phyloP scores from a whole-genome alignment of 2,329 filamentous ascomycete genomes.

The Colletotrichum limetticola region DNA sequence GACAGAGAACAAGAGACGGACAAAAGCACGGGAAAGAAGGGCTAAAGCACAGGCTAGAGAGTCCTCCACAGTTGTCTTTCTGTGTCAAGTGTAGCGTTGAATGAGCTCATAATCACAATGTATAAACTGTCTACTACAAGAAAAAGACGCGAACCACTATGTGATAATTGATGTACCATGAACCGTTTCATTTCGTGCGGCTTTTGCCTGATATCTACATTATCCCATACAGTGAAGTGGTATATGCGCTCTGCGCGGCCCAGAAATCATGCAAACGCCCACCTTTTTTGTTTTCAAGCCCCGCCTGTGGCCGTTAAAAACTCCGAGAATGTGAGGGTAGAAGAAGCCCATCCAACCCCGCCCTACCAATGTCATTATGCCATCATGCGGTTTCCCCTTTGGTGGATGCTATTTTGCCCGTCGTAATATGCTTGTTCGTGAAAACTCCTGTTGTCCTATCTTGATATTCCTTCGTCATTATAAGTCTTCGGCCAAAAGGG shows the following conservation, averaged over 20 bases:
- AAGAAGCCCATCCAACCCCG: slow-evolving; percentile 20
- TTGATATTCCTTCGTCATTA: slow-evolving; percentile 16
- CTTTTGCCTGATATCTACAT: slow-evolving; percentile 28
- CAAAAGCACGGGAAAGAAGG: background rate
- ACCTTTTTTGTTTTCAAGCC: slow-evolving; percentile 14
- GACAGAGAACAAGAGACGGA: background rate
- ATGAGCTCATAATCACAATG: background rate
- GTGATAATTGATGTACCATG: background rate
- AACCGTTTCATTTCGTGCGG: slow-evolving; percentile 3
- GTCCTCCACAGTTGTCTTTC: background rate
- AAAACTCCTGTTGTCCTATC: slow-evolving; percentile 22
- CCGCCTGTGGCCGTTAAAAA: slow-evolving; percentile 17
- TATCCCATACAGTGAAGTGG: slow-evolving; percentile 32
- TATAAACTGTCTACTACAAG: background rate
- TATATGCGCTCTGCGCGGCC: slow-evolving; percentile 29
- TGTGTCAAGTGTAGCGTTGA: background rate
- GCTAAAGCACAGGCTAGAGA: background rate
- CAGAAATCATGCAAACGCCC: slow-evolving; percentile 18
- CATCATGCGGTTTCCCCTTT: slow-evolving; percentile 17
- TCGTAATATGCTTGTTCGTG: slow-evolving; percentile 26
- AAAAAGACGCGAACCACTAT: background rate
- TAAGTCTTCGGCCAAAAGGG: slow-evolving; percentile 58
- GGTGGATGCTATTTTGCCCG: slow-evolving; percentile 25
- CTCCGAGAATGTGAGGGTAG: slow-evolving; percentile 23
- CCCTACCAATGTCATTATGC: slow-evolving; percentile 25